phyloP scores from a whole-genome alignment of 331 rosid genomes.

The Erythrophleum ivorense region DNA sequence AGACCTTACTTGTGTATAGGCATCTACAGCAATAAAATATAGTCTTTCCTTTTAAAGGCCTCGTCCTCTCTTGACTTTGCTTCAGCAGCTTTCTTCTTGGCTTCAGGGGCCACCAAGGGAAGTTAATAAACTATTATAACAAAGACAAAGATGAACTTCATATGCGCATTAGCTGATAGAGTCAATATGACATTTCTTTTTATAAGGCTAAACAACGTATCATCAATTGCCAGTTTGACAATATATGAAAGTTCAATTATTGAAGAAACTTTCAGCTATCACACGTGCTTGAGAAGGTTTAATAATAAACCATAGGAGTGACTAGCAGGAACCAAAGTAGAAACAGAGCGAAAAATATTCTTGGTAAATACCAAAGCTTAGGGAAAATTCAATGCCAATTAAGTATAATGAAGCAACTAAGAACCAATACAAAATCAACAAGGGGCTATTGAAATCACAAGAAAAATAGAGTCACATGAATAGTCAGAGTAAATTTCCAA shows the following conservation, averaged over 20 bases:
- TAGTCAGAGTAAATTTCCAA: too few relatives aligned
- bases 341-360: neutral
- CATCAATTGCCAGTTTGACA: neutral
- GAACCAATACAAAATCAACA: slow-evolving; percentile 24
- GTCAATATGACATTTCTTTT: too few relatives aligned
- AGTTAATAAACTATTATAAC: slow-evolving; percentile 36
- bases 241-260: slow-evolving; percentile 20
- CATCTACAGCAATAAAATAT: slow-evolving; percentile 67
- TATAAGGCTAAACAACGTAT: too few relatives aligned
- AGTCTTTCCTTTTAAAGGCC: slow-evolving; percentile 73
- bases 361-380: slow-evolving; percentile 3
- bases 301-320: slow-evolving; percentile 23
- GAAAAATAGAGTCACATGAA: too few relatives aligned
- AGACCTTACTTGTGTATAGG: slow-evolving; percentile 76
- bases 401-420: neutral
- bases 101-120: slow-evolving; percentile 75
- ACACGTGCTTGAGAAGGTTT: slow-evolving; percentile 13
- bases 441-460: too few relatives aligned
- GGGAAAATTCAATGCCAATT: slow-evolving; percentile 11
- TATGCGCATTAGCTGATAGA: neutral
- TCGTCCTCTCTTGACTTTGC: slow-evolving; percentile 87
- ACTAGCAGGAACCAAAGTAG: slow-evolving; percentile 5
- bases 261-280: neutral
- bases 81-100: slow-evolving; percentile 83
- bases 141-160: slow-evolving; percentile 7